Percentiles rank a stretch among this genome's conserved stretches.
Evolutionary conservation across 2,329 filamentous ascomycete genomes (phyloP).

Genomic region (Ophiostoma pallidulum): DNA sequence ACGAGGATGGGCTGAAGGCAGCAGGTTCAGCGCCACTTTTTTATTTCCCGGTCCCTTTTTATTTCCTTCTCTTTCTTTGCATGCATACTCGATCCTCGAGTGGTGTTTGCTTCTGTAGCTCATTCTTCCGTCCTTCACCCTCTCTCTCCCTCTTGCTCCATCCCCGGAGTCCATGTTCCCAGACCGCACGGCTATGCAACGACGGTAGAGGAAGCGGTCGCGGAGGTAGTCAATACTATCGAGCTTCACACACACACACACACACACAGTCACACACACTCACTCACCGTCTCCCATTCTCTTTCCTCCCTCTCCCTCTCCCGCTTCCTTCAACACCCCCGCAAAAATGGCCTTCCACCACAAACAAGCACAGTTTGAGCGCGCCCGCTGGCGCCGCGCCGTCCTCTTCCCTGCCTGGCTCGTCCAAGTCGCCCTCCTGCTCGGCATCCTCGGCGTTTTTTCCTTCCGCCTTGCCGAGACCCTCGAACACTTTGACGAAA

Average conservation of each 20-base stretch:
- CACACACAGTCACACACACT: too few relatives aligned
- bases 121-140: neutral
- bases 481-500: constrained; percentile 32
- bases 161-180: too few relatives aligned
- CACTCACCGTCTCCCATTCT: too few relatives aligned
- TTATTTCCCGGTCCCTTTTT: neutral
- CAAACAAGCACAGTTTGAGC: constrained; percentile 42
- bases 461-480: constrained; percentile 43
- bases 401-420: constrained; percentile 43
- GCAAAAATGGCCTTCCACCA: constrained; percentile 27
- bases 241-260: too few relatives aligned
- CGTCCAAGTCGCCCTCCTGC: constrained; percentile 36
- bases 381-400: constrained; percentile 40
- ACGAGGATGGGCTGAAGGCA: too few relatives aligned
- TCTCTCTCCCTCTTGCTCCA: too few relatives aligned
- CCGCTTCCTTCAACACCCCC: neutral
- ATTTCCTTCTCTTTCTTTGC: neutral
- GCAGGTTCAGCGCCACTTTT: too few relatives aligned
- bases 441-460: constrained; percentile 42
- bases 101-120: neutral
- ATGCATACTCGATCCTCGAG: too few relatives aligned
- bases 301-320: too few relatives aligned
- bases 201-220: too few relatives aligned
- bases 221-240: too few relatives aligned
- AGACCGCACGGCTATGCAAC: too few relatives aligned